Evolutionary conservation across 768 basidiomycete species (phyloP).

Genomic region (Suillus fuscotomentosus): DNA sequence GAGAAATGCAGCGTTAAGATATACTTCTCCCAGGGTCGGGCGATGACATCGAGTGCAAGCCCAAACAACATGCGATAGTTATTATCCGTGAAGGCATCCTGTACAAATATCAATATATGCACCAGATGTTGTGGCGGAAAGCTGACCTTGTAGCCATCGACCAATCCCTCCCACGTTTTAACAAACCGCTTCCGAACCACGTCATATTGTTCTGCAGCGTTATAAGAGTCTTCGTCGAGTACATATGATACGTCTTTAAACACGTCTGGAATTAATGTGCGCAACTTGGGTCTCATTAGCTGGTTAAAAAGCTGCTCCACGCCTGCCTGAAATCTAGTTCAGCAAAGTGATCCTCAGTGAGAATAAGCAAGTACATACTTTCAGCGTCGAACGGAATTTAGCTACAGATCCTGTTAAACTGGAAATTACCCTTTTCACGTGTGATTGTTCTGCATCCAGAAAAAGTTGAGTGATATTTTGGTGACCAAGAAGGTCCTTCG

Average conservation of each 20-base stretch:
- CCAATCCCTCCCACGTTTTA: slow-evolving; percentile 80
- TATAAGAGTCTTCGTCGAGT: slow-evolving; percentile 86
- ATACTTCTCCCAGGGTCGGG: slow-evolving; percentile 96
- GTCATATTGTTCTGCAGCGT: slow-evolving; percentile 82
- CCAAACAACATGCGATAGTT: slow-evolving; percentile 89
- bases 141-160: slow-evolving; percentile 83
- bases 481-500: slow-evolving; percentile 59
- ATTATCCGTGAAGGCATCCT: slow-evolving; percentile 85
- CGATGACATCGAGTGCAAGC: slow-evolving; percentile 80
- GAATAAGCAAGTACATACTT: slow-evolving; percentile 46
- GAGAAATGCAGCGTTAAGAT: slow-evolving; percentile 79
- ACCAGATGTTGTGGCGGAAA: background rate
- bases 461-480: slow-evolving; percentile 66
- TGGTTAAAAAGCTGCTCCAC: slow-evolving; percentile 97
- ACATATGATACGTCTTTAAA: slow-evolving; percentile 90
- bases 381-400: slow-evolving; percentile 71
- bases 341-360: background rate
- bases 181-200: slow-evolving; percentile 86
- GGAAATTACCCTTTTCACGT: slow-evolving; percentile 47
- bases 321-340: slow-evolving; percentile 51
- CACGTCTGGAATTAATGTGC: slow-evolving; percentile 80
- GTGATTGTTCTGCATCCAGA: slow-evolving; percentile 50
- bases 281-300: slow-evolving; percentile 81
- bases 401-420: slow-evolving; percentile 52
- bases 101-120: slow-evolving; percentile 6